Evolutionary conservation across 768 basidiomycete species (phyloP).

Genomic region (Pleurotus pulmonarius): DNA sequence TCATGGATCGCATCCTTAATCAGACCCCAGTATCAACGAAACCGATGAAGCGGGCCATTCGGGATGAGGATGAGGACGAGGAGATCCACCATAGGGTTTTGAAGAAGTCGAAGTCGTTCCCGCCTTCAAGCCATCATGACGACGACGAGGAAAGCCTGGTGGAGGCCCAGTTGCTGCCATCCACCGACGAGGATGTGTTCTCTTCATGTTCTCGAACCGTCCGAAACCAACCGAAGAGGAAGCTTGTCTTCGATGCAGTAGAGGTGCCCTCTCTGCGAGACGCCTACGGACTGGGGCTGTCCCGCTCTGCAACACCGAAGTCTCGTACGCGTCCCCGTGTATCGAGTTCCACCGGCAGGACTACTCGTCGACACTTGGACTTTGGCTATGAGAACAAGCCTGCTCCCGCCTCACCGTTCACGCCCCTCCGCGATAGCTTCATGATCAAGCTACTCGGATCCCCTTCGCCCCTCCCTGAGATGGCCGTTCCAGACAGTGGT

Average conservation of each 20-base stretch:
- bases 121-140: background rate
- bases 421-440: background rate
- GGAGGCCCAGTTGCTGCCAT: background rate
- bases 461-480: background rate
- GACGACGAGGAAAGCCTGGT: constrained; percentile 12
- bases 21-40: constrained; percentile 27
- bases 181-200: constrained; percentile 6
- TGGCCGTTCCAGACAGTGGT: constrained; percentile 26
- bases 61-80: constrained; percentile 27
- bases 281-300: constrained; percentile 8
- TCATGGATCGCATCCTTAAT: constrained; percentile 42
- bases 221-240: constrained; percentile 33
- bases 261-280: constrained; percentile 36
- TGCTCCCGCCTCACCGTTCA: constrained; percentile 8
- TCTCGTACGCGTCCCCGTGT: background rate
- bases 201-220: background rate
- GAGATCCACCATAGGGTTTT: constrained; percentile 15
- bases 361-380: constrained; percentile 5
- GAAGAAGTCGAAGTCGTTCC: constrained; percentile 3
- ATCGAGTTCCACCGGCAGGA: constrained; percentile 12
- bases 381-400: constrained; percentile 2
- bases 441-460: constrained; percentile 2
- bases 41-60: constrained; percentile 43
- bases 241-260: constrained; percentile 49
- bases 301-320: too few species aligned